phyloP scores from a whole-genome alignment of 2,329 filamentous ascomycete genomes.

The Cercospora sp. region DNA sequence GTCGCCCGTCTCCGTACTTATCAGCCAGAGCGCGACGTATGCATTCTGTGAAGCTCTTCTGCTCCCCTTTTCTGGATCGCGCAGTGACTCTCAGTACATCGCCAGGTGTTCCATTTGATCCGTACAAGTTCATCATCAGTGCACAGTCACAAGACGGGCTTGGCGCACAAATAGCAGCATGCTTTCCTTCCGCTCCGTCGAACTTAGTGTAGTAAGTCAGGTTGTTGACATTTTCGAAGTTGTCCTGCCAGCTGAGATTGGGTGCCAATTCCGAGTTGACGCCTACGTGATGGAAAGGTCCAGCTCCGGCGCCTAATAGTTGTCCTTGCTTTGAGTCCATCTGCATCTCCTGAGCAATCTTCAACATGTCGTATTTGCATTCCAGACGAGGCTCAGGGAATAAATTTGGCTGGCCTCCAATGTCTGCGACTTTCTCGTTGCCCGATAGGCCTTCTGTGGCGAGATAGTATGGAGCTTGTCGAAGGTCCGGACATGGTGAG shows the following conservation, averaged over 20 bases:
- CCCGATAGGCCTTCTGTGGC: slow-evolving; percentile 33
- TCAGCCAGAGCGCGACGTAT: slow-evolving; percentile 28
- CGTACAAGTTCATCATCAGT: slow-evolving; percentile 37
- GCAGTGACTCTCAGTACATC: slow-evolving; percentile 35
- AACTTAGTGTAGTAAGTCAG: slow-evolving; percentile 41
- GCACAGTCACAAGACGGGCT: slow-evolving; percentile 33
- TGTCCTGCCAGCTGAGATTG: slow-evolving; percentile 32
- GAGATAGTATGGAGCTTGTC: slow-evolving; percentile 31
- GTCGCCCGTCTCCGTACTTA: slow-evolving; percentile 28
- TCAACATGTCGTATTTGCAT: slow-evolving; percentile 34
- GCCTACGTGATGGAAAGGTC: slow-evolving; percentile 33
- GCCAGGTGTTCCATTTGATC: slow-evolving; percentile 29
- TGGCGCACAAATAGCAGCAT: slow-evolving; percentile 26
- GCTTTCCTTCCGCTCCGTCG: slow-evolving; percentile 48
- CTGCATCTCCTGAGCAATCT: slow-evolving; percentile 32
- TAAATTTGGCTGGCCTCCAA: slow-evolving; percentile 36
- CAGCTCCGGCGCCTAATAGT: slow-evolving; percentile 35
- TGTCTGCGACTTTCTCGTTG: slow-evolving; percentile 34
- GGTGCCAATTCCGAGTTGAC: slow-evolving; percentile 35
- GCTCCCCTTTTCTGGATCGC: slow-evolving; percentile 24
- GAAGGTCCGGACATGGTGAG: slow-evolving; percentile 32
- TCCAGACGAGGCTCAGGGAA: slow-evolving; percentile 34
- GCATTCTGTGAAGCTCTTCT: slow-evolving; percentile 35
- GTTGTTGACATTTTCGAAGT: slow-evolving; percentile 30
- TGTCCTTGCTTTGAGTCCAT: slow-evolving; percentile 29